Evolutionary conservation across 768 basidiomycete genomes (phyloP).

Genomic region (Gloeopeniophorella convolvens): DNA sequence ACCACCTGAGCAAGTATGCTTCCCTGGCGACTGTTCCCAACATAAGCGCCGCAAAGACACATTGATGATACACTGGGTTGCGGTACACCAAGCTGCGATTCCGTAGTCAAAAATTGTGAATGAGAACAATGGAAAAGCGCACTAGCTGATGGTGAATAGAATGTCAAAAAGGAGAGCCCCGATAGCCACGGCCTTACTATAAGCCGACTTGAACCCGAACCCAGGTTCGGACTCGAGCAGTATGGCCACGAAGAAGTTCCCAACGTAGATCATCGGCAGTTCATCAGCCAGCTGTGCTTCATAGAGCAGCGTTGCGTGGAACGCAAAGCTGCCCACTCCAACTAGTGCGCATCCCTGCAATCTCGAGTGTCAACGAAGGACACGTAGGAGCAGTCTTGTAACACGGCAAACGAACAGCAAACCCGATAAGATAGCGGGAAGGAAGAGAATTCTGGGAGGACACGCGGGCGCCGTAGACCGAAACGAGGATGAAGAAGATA

Average conservation of each 20-base stretch:
- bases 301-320: constrained; percentile 72
- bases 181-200: constrained; percentile 36
- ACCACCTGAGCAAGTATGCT: constrained; percentile 44
- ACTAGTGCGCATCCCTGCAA: constrained; percentile 58
- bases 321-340: constrained; percentile 71
- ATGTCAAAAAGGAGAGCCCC: constrained; percentile 43
- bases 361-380: neutral
- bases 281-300: constrained; percentile 79
- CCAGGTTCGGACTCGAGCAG: constrained; percentile 53
- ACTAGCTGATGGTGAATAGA: constrained; percentile 72
- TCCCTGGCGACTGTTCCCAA: constrained; percentile 42
- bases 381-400: neutral
- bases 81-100: constrained; percentile 50
- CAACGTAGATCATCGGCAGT: constrained; percentile 74
- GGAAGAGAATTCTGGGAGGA: constrained; percentile 29
- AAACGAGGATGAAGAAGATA: constrained; percentile 47
- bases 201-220: constrained; percentile 34
- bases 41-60: constrained; percentile 60
- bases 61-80: constrained; percentile 76
- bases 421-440: constrained; percentile 32
- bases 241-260: constrained; percentile 52
- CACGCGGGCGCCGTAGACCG: constrained; percentile 41
- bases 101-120: neutral
- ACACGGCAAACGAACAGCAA: constrained; percentile 23
- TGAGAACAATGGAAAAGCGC: constrained; percentile 26